These are phyloP conservation scores for Aspergillus saccharolyticus DNA, from an alignment of 495 filamentous ascomycete species.

Conservation along the genomic window DNA sequence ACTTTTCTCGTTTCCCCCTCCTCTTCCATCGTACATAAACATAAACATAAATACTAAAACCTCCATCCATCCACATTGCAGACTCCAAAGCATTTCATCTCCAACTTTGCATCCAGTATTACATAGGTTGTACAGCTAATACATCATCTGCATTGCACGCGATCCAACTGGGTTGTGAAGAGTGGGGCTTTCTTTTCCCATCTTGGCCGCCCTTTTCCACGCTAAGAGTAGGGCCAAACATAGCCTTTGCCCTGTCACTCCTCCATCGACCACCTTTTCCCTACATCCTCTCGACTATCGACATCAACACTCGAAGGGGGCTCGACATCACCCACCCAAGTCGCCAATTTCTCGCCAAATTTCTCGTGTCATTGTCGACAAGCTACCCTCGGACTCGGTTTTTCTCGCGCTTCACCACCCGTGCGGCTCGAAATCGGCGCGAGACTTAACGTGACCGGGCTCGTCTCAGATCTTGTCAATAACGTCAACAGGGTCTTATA, in stretches of 20 bases:
- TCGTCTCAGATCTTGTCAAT: conserved; percentile 24
- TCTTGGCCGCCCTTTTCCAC: conserved; percentile 35
- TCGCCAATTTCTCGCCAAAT: conserved; percentile 6
- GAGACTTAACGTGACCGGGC: conserved; percentile 18
- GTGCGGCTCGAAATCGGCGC: conserved; percentile 18
- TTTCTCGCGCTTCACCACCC: conserved; percentile 12
- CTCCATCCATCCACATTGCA: not conserved
- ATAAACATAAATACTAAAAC: not conserved
- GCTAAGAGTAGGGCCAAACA: conserved; percentile 50
- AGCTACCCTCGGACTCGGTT: conserved; percentile 4
- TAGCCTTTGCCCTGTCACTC: conserved; percentile 39
- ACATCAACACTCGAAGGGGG: conserved; percentile 7
- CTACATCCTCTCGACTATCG: no score
- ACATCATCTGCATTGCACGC: conserved; percentile 27
- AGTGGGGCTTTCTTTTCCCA: conserved; percentile 33
- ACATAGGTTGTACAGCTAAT: conserved; percentile 4
- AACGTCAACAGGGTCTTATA: conserved; percentile 27
- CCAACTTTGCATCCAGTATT: conserved; percentile 2
- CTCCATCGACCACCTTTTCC: conserved; percentile 21
- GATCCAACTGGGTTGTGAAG: conserved; percentile 26
- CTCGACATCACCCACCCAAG: not conserved
- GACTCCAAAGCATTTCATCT: not conserved
- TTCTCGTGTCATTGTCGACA: conserved; percentile 23
- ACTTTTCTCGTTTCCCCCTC: not conserved
- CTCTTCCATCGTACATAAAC: conserved; percentile 12